phyloP scores from a whole-genome alignment of 176 grass and related monocot species.

The Puya raimondii region DNA sequence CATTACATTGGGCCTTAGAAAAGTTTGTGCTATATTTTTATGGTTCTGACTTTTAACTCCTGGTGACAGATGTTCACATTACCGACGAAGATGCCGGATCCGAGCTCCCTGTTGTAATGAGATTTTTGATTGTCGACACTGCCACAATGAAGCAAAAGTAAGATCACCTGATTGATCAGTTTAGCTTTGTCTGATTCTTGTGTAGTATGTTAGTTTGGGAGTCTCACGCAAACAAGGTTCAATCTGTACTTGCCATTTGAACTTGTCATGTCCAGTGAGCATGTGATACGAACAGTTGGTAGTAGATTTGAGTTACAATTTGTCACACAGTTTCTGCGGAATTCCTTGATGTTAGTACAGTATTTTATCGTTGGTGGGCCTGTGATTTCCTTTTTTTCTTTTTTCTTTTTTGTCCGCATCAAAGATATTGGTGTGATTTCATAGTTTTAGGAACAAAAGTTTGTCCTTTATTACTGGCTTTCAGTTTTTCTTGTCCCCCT shows the following conservation, averaged over 20 bases:
- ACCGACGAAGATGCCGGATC: slow-evolving; percentile 71
- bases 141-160: slow-evolving; percentile 92
- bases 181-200: slow-evolving; percentile 1
- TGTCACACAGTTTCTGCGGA: no score
- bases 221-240: neutral
- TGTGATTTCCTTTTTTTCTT: no score
- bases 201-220: neutral
- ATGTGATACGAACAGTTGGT: no score
- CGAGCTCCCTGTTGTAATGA: slow-evolving; percentile 69
- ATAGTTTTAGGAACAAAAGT: neutral
- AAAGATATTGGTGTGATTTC: no score
- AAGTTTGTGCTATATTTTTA: neutral
- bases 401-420: neutral
- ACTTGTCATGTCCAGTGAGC: neutral
- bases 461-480: neutral
- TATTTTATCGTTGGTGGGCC: no score
- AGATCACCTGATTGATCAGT: neutral
- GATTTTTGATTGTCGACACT: slow-evolving; percentile 82
- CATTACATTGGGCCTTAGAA: neutral
- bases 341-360: no score
- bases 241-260: neutral
- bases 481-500: no score
- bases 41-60: neutral
- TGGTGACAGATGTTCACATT: slow-evolving; percentile 60
- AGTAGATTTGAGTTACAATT: no score